These are phyloP conservation scores for Termitomyces sp. DNA, from an alignment of 768 basidiomycete genomes.

Conservation along the genomic window DNA sequence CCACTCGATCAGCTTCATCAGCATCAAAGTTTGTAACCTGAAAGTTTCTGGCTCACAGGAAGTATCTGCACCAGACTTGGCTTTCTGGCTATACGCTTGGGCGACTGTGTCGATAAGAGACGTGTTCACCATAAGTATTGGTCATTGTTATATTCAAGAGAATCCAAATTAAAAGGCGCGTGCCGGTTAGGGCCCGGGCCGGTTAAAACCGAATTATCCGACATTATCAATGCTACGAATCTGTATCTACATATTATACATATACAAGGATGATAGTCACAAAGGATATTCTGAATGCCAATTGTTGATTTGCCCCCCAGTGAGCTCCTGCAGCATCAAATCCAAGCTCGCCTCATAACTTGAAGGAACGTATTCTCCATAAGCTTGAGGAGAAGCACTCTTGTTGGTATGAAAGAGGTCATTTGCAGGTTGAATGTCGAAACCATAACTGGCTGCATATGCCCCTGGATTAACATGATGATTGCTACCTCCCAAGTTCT, in stretches of 20 bases:
- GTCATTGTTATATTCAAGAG: neutral
- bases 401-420: neutral
- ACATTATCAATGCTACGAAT: no score
- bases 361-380: neutral
- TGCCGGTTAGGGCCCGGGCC: neutral
- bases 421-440: neutral
- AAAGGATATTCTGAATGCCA: neutral
- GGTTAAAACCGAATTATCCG: neutral
- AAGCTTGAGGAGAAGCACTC: neutral
- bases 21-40: neutral
- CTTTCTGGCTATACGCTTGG: conserved; percentile 5
- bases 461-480: neutral
- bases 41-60: neutral
- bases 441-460: neutral
- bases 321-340: neutral
- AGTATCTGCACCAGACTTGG: conserved; percentile 12
- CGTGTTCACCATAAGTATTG: neutral
- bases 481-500: neutral
- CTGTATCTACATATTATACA: no score
- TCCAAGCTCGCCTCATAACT: neutral
- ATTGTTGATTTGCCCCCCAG: neutral
- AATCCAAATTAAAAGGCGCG: neutral
- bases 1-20: neutral
- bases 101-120: conserved; percentile 2
- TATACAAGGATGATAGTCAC: neutral